These are phyloP conservation scores for Neoarthrinium moseri DNA, from an alignment of 2,329 filamentous ascomycete genomes.

Conservation along the genomic window DNA sequence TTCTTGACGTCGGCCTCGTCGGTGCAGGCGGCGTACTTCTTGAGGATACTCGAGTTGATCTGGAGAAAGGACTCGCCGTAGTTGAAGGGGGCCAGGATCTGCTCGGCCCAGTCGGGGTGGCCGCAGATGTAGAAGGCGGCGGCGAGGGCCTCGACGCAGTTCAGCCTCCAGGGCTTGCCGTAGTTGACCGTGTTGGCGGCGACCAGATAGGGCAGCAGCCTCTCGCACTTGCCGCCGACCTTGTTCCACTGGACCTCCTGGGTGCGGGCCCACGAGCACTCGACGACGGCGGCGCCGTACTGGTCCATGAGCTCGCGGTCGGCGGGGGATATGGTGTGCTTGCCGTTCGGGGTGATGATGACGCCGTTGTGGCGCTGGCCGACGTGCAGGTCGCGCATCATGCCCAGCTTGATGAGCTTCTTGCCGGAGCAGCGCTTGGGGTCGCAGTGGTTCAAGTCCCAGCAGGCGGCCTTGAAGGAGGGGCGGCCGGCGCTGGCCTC, in stretches of 20 bases:
- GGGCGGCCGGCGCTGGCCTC: constrained; percentile 41
- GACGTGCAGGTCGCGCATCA: constrained; percentile 90
- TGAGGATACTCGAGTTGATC: constrained; percentile 82
- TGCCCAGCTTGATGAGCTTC: constrained; percentile 83
- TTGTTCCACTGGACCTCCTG: constrained; percentile 86
- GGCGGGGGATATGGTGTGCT: constrained; percentile 77
- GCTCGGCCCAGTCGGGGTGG: constrained; percentile 84
- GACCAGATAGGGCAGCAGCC: constrained; percentile 89
- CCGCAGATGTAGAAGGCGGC: constrained; percentile 94
- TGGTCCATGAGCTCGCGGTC: constrained; percentile 81
- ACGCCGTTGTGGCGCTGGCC: constrained; percentile 91
- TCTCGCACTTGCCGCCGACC: constrained; percentile 91
- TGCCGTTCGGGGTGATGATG: constrained; percentile 93
- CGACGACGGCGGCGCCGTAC: constrained; percentile 91
- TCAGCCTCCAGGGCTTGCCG: constrained; percentile 89
- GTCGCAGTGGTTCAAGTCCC: constrained; percentile 97
- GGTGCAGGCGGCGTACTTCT: constrained; percentile 79
- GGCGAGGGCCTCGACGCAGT: constrained; percentile 92
- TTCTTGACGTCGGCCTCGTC: constrained; percentile 81
- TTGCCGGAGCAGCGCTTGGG: constrained; percentile 96
- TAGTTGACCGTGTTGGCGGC: constrained; percentile 98
- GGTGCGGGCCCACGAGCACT: constrained; percentile 94
- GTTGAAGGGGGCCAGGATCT: constrained; percentile 78
- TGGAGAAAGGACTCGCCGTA: constrained; percentile 88
- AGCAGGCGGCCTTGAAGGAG: constrained; percentile 89